Conservation (phyloP, 768 basidiomycete genomes). For the Termitomyces sp. region DNA sequence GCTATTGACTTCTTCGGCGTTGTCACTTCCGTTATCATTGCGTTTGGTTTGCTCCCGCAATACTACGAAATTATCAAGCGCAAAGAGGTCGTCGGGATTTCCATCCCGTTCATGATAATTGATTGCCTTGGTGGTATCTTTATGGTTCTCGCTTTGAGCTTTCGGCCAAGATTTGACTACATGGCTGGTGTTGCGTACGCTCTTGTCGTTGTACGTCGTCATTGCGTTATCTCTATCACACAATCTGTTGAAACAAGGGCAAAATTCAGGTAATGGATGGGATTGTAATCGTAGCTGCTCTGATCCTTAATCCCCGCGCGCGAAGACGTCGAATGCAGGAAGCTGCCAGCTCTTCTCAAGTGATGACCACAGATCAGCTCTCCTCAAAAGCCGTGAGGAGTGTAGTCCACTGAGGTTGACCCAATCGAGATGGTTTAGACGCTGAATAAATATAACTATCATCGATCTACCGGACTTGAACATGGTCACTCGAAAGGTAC, state of each 20-base stretch:
- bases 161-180: conserved; percentile 59
- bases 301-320: conserved; percentile 64
- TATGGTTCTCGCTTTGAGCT: conserved; percentile 64
- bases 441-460: too few species aligned
- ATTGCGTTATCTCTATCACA: background rate
- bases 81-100: conserved; percentile 65
- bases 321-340: conserved; percentile 31
- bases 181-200: conserved; percentile 62
- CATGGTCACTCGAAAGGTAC: too few species aligned
- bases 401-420: too few species aligned
- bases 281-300: conserved; percentile 54
- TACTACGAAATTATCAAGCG: conserved; percentile 73
- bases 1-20: conserved; percentile 60
- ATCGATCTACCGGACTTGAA: too few species aligned
- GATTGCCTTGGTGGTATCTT: conserved; percentile 73
- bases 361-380: conserved; percentile 2
- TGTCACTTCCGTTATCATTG: conserved; percentile 53
- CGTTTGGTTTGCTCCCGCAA: conserved; percentile 52
- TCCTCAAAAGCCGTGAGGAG: background rate
- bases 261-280: conserved; percentile 54
- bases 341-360: conserved; percentile 4
- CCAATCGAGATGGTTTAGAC: too few species aligned
- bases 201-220: conserved; percentile 51
- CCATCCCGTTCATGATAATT: conserved; percentile 62
- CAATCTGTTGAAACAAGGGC: background rate